phyloP scores from a whole-genome alignment of 306 rosid species.

The Prunus salicina region DNA sequence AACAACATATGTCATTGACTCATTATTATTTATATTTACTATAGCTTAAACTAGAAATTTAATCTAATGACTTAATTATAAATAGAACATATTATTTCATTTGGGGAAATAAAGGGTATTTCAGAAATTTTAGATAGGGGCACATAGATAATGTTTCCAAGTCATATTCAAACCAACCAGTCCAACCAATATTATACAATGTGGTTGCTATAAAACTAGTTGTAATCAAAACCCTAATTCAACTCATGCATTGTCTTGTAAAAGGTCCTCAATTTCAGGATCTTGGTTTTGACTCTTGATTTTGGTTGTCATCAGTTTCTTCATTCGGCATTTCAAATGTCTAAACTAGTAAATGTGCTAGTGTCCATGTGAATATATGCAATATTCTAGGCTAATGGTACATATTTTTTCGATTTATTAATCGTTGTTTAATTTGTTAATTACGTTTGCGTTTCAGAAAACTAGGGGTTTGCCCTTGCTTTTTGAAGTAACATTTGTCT shows the following conservation, averaged over 20 bases:
- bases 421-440: slow-evolving; percentile 7
- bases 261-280: slow-evolving; percentile 49
- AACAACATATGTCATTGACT: neutral
- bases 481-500: slow-evolving; percentile 26
- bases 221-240: slow-evolving; percentile 15
- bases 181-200: slow-evolving; percentile 3
- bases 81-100: no score
- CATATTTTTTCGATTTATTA: slow-evolving; percentile 9
- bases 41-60: neutral
- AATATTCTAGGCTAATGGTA: slow-evolving; percentile 24
- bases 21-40: neutral
- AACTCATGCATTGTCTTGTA: slow-evolving; percentile 20
- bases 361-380: slow-evolving; percentile 20
- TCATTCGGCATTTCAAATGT: slow-evolving; percentile 2
- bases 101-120: neutral
- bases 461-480: slow-evolving; percentile 23
- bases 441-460: slow-evolving; percentile 31
- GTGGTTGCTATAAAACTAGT: slow-evolving; percentile 5
- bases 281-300: slow-evolving; percentile 41
- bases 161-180: slow-evolving; percentile 29
- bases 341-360: slow-evolving; percentile 8
- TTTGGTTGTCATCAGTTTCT: slow-evolving; percentile 16
- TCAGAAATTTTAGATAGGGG: neutral
- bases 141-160: slow-evolving; percentile 7
- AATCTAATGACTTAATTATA: no score